A percentile compares a stretch with the other conserved stretches of the same genome.
phyloP scores from a whole-genome alignment of 2,329 filamentous ascomycete genomes.

The Calonectria pauciramosa region DNA sequence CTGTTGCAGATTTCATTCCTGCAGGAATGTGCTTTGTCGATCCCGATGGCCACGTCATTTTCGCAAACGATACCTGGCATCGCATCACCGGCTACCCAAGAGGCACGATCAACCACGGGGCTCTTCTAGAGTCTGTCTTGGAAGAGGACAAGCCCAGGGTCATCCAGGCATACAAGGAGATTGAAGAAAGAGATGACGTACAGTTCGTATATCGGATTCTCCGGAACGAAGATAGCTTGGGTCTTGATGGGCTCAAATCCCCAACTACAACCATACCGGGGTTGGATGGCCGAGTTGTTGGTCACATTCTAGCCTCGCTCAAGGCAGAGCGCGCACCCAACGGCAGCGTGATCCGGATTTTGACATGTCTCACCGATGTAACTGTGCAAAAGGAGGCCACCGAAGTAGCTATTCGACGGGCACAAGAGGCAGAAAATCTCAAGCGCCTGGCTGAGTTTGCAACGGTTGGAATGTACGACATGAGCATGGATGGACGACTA shows the following conservation, averaged over 20 bases:
- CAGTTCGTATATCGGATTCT: constrained; percentile 62
- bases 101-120: constrained; percentile 49
- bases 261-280: constrained; percentile 24
- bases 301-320: constrained; percentile 62
- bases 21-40: constrained; percentile 82
- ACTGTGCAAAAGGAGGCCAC: constrained; percentile 64
- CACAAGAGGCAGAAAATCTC: constrained; percentile 66
- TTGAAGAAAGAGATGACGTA: constrained; percentile 53
- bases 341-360: constrained; percentile 59
- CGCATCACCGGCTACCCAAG: constrained; percentile 62
- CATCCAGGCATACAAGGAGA: constrained; percentile 56
- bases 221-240: constrained; percentile 17
- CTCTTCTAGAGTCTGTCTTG: constrained; percentile 59
- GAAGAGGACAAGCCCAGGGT: constrained; percentile 61
- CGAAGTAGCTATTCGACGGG: constrained; percentile 62
- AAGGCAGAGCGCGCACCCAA: constrained; percentile 60
- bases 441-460: constrained; percentile 68
- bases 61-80: constrained; percentile 78
- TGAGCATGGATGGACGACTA: constrained; percentile 63
- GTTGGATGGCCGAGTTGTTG: constrained; percentile 50
- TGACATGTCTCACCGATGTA: constrained; percentile 66
- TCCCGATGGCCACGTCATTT: constrained; percentile 73
- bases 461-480: constrained; percentile 69
- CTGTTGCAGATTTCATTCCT: constrained; percentile 80
- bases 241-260: constrained; percentile 32